Conservation (phyloP, 1,284 basidiomycete genomes). For the Wallemia mellicola region DNA sequence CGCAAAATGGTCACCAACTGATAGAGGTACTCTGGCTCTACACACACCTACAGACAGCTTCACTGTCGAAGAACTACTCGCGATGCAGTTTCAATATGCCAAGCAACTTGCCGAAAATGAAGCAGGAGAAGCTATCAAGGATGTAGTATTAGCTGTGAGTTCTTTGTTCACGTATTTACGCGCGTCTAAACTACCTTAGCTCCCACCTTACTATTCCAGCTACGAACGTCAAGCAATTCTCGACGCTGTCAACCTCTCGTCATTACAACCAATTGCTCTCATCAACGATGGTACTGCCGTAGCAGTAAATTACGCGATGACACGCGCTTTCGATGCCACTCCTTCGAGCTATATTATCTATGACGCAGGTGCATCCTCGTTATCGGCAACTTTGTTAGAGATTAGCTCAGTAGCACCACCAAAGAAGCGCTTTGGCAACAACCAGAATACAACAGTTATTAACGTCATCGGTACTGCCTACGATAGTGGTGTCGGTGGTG, state of each 20-base stretch:
- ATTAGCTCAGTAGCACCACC: conserved; percentile 26
- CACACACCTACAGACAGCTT: conserved; percentile 25
- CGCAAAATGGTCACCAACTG: background rate
- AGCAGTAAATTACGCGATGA: conserved; percentile 89
- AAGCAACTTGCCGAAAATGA: conserved; percentile 55
- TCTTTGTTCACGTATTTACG: background rate
- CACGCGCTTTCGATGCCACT: conserved; percentile 39
- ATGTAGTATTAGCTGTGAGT: conserved; percentile 42
- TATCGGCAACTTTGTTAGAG: conserved; percentile 55
- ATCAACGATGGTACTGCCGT: conserved; percentile 67
- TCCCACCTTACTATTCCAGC: conserved; percentile 61
- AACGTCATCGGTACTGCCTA: conserved; percentile 48
- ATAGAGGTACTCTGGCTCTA: conserved; percentile 28
- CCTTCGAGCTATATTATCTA: conserved; percentile 75
- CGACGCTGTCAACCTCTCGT: conserved; percentile 72
- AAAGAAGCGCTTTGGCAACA: conserved; percentile 17
- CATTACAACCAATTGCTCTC: conserved; percentile 49
- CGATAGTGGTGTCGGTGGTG: conserved; percentile 45
- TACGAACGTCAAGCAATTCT: conserved; percentile 60
- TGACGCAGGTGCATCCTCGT: conserved; percentile 68
- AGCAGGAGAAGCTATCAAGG: conserved; percentile 39
- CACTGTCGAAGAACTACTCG: conserved; percentile 69
- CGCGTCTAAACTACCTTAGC: too few species aligned
- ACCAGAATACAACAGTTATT: conserved; percentile 32
- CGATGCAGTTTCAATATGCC: conserved; percentile 76